Percentiles rank a stretch among this genome's conserved stretches.
These are phyloP conservation scores for Ciborinia camelliae DNA, from an alignment of 2,329 filamentous ascomycete species.

Conservation along the genomic window DNA sequence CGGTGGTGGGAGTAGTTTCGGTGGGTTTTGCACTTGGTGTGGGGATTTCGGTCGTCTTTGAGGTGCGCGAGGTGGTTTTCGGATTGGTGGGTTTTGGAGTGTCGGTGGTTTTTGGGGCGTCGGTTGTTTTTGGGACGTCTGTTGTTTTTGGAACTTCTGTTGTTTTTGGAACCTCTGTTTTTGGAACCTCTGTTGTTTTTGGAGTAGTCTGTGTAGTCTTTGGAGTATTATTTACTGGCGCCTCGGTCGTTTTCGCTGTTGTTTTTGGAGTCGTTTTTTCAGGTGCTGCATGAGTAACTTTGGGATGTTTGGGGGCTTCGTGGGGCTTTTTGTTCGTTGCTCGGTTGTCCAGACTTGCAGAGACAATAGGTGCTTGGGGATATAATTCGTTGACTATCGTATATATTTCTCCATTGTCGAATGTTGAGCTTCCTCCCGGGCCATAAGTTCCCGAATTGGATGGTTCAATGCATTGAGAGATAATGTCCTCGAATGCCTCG, in stretches of 20 bases:
- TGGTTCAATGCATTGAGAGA: neutral
- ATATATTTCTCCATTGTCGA: slow-evolving; percentile 2
- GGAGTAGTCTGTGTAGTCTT: neutral
- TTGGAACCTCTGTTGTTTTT: too few relatives aligned
- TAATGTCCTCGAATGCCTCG: neutral
- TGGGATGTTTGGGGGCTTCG: neutral
- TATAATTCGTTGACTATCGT: neutral
- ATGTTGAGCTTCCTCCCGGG: neutral
- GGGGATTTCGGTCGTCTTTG: neutral
- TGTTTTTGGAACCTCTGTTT: neutral
- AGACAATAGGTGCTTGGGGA: neutral
- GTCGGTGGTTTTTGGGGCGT: too few relatives aligned
- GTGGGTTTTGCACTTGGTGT: neutral
- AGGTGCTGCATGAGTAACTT: neutral
- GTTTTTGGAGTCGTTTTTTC: neutral
- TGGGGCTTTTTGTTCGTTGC: neutral
- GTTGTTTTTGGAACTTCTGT: neutral
- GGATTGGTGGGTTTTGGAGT: neutral
- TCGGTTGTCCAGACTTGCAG: neutral
- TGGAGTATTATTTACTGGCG: neutral
- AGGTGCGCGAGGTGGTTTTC: too few relatives aligned
- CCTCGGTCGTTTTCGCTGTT: neutral
- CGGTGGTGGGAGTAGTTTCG: neutral
- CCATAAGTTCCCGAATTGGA: neutral
- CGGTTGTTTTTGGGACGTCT: neutral